Evolutionary conservation across 768 basidiomycete species (phyloP).

Genomic region (Cyclocybe cylindracea): DNA sequence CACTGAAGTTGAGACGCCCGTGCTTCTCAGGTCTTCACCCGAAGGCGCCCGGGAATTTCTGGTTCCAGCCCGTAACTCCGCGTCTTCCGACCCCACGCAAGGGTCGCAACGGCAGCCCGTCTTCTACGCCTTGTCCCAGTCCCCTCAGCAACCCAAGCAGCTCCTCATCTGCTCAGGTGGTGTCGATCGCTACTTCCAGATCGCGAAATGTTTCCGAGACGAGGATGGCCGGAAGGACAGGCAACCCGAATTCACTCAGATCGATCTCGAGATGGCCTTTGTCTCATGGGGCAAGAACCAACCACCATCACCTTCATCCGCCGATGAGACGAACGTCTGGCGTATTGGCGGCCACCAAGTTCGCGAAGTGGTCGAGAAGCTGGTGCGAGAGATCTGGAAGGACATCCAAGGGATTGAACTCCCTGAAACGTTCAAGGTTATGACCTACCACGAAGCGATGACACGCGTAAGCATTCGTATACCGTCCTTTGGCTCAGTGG

Average conservation of each 20-base stretch:
- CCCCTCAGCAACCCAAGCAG: constrained; percentile 96
- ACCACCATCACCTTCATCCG: constrained; percentile 5
- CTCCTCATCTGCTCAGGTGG: constrained; percentile 87
- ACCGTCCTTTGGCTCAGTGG: constrained; percentile 1
- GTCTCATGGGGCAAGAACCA: constrained; percentile 71
- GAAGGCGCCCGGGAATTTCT: constrained; percentile 95
- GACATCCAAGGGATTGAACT: constrained; percentile 64
- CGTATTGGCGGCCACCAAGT: constrained; percentile 86
- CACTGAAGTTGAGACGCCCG: constrained; percentile 90
- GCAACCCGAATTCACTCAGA: constrained; percentile 96
- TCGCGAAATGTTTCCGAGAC: constrained; percentile 94
- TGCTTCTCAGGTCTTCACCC: constrained; percentile 87
- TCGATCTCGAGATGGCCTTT: constrained; percentile 97
- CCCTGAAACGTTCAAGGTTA: constrained; percentile 67
- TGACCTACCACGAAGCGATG: constrained; percentile 94
- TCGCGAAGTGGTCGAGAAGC: constrained; percentile 71
- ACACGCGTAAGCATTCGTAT: constrained; percentile 55
- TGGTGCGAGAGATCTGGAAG: constrained; percentile 78
- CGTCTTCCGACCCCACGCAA: constrained; percentile 27
- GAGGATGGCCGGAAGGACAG: constrained; percentile 94
- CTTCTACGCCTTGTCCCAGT: constrained; percentile 92
- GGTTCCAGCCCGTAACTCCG: constrained; percentile 66
- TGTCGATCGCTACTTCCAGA: constrained; percentile 89
- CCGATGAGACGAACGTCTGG: constrained; percentile 50
- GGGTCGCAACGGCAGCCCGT: constrained; percentile 28